Percentiles rank a stretch among this genome's conserved stretches.
Evolutionary conservation across 2,329 filamentous ascomycete species (phyloP).

Genomic region (Fusarium buxicola): DNA sequence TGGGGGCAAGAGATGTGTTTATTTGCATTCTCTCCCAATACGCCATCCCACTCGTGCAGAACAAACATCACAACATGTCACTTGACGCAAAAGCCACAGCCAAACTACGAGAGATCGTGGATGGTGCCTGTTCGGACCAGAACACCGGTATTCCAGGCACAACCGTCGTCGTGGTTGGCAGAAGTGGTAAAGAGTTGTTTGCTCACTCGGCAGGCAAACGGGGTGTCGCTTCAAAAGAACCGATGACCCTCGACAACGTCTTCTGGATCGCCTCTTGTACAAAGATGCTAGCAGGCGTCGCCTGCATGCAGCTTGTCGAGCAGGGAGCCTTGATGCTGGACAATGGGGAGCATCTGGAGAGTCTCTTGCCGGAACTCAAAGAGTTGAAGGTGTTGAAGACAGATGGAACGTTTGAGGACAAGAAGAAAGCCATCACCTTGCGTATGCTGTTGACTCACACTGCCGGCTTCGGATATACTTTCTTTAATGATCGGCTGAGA

Average conservation of each 20-base stretch:
- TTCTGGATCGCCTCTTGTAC: conserved; percentile 72
- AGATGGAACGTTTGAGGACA: conserved; percentile 55
- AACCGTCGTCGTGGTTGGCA: conserved; percentile 60
- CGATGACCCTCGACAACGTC: conserved; percentile 69
- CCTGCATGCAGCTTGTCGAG: conserved; percentile 69
- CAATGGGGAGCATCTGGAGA: conserved; percentile 58
- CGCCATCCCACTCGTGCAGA: neutral
- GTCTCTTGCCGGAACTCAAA: conserved; percentile 62
- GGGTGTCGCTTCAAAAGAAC: conserved; percentile 56
- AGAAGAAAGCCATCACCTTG: conserved; percentile 64
- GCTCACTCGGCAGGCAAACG: conserved; percentile 61
- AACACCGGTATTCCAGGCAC: conserved; percentile 57
- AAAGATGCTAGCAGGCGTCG: conserved; percentile 65
- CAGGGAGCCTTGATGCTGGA: conserved; percentile 61
- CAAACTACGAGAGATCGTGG: conserved; percentile 47
- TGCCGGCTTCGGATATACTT: conserved; percentile 68
- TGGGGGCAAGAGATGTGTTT: neutral
- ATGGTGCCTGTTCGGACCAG: conserved; percentile 52
- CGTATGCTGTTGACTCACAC: conserved; percentile 68
- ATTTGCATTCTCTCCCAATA: neutral
- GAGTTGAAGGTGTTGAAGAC: conserved; percentile 57
- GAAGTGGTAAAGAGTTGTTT: conserved; percentile 60
- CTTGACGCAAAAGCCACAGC: conserved; percentile 26
- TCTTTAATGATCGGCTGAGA: conserved; percentile 62
- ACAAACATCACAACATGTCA: conserved; percentile 25